Conservation (phyloP, 768 basidiomycete species). For the Lactarius indigo region DNA sequence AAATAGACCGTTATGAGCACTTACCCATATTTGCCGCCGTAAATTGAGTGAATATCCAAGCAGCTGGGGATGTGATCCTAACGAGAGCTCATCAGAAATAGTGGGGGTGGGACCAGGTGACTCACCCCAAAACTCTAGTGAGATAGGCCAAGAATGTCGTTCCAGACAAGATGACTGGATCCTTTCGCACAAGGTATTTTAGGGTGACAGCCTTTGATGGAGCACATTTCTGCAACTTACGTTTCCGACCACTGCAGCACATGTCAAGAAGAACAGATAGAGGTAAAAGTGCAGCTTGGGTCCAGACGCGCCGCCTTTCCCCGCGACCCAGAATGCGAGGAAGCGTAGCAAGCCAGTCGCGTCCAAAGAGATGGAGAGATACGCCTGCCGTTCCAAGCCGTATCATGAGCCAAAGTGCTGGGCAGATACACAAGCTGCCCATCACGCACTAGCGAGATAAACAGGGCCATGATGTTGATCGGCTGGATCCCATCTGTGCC, state of each 20-base stretch:
- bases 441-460: conserved; percentile 66
- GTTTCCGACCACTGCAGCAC: conserved; percentile 84
- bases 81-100: neutral
- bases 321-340: conserved; percentile 83
- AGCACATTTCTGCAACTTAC: conserved; percentile 27
- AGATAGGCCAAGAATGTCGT: conserved; percentile 90
- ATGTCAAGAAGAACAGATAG: conserved; percentile 74
- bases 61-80: conserved; percentile 41
- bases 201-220: neutral
- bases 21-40: conserved; percentile 71
- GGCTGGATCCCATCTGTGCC: conserved; percentile 78
- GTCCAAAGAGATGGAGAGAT: conserved; percentile 90
- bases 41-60: conserved; percentile 76
- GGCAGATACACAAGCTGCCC: neutral
- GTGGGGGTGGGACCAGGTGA: neutral
- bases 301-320: conserved; percentile 69
- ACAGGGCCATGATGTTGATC: conserved; percentile 90
- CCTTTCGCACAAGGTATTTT: conserved; percentile 32
- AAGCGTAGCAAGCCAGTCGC: conserved; percentile 83
- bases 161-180: conserved; percentile 89
- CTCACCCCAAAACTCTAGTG: conserved; percentile 56
- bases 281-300: conserved; percentile 72
- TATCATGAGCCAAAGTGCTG: neutral
- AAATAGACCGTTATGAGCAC: conserved; percentile 38
- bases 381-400: conserved; percentile 40